These are phyloP conservation scores for Termitomyces sp. DNA, from an alignment of 1,284 basidiomycete genomes.

Conservation along the genomic window DNA sequence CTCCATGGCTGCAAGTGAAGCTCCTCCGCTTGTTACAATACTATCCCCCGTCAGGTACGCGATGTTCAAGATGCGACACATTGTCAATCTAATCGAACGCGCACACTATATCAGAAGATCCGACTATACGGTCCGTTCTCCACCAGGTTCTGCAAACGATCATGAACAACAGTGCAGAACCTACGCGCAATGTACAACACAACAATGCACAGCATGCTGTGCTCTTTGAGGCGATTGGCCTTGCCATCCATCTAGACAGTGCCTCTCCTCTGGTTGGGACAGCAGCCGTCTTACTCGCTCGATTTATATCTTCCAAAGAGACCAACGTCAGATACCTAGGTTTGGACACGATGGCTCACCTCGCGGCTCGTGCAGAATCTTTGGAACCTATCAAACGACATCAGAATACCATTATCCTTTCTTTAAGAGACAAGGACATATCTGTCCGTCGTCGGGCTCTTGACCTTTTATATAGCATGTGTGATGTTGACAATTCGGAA, in stretches of 20 bases:
- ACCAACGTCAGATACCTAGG: constrained; percentile 98
- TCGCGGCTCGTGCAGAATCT: constrained; percentile 89
- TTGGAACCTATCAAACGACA: constrained; percentile 93
- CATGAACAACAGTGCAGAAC: constrained; percentile 90
- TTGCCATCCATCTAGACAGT: constrained; percentile 95
- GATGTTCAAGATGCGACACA: background rate
- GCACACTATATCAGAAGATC: constrained; percentile 59
- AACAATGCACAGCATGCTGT: constrained; percentile 98
- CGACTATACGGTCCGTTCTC: constrained; percentile 71
- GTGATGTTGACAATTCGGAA: constrained; percentile 93
- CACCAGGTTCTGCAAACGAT: constrained; percentile 86
- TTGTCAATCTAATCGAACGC: constrained; percentile 2
- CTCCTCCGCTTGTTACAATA: constrained; percentile 91
- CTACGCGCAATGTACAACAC: constrained; percentile 93
- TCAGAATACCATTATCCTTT: constrained; percentile 92
- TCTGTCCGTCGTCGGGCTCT: constrained; percentile 92
- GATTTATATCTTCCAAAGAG: constrained; percentile 96
- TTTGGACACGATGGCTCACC: constrained; percentile 96
- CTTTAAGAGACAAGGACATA: constrained; percentile 95
- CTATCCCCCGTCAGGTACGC: constrained; percentile 86
- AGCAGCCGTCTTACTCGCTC: constrained; percentile 88
- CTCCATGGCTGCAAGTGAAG: constrained; percentile 98
- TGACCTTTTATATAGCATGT: constrained; percentile 98
- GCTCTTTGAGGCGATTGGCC: constrained; percentile 96
- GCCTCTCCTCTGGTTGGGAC: constrained; percentile 86